Conservation (phyloP, 805 yeast species). For the Pachysolen tannophilus region DNA sequence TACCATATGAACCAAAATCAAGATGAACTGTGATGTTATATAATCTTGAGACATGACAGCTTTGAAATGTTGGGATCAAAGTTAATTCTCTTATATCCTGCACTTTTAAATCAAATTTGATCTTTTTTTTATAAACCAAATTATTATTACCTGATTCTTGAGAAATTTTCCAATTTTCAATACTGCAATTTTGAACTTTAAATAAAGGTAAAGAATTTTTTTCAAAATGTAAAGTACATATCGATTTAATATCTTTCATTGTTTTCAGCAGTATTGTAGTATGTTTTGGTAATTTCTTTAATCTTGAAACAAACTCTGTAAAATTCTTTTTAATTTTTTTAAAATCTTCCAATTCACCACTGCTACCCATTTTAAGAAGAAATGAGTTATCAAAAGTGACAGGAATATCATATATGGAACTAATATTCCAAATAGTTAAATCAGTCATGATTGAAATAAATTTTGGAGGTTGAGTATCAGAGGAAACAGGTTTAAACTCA, state of each 20-base stretch:
- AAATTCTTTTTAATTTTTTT: conserved; percentile 7
- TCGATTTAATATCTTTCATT: conserved; percentile 22
- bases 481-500: conserved; percentile 3
- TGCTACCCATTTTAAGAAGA: conserved; percentile 17
- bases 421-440: conserved; percentile 9
- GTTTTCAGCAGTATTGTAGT: conserved; percentile 13
- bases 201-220: conserved; percentile 10
- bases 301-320: background rate
- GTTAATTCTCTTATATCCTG: conserved; percentile 37
- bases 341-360: conserved; percentile 14
- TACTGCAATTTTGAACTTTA: conserved; percentile 1
- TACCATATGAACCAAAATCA: conserved; percentile 3
- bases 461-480: conserved; percentile 9
- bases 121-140: conserved; percentile 1
- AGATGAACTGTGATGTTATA: conserved; percentile 28
- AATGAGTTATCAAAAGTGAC: conserved; percentile 27
- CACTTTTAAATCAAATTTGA: conserved; percentile 34
- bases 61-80: conserved; percentile 54
- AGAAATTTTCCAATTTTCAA: conserved; percentile 1
- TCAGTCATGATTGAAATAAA: conserved; percentile 2
- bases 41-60: conserved; percentile 51
- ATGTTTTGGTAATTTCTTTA: conserved; percentile 15
- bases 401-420: conserved; percentile 23
- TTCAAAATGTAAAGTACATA: conserved; percentile 10
- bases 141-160: background rate